Percentiles rank a stretch among this genome's conserved stretches.
These are phyloP conservation scores for Bryopsis sp. DNA, from an alignment of 139 green algal genomes.

Conservation along the genomic window DNA sequence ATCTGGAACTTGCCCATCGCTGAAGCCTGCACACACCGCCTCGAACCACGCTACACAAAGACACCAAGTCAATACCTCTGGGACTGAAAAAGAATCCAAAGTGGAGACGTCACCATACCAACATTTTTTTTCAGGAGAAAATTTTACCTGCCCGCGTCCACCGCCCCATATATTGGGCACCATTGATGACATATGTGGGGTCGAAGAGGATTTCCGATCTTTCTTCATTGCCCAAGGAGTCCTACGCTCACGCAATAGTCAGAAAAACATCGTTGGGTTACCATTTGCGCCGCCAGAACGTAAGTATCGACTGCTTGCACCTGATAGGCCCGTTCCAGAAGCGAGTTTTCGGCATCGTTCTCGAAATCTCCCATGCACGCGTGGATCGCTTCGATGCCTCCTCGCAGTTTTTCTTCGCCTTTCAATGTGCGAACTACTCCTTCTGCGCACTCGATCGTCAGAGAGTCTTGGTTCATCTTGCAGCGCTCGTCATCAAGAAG, in stretches of 20 bases:
- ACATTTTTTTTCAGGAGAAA: no score
- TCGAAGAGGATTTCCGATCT: background rate
- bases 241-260: no score
- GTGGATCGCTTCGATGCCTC: background rate
- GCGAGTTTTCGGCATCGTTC: background rate
- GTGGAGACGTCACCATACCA: no score
- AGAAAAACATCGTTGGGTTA: no score
- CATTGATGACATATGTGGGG: background rate
- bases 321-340: background rate
- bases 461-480: background rate
- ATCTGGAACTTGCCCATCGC: background rate
- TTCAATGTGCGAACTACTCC: background rate
- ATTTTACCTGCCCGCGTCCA: background rate
- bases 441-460: background rate
- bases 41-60: background rate
- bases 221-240: no score
- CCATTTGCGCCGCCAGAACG: no score
- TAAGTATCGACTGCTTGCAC: no score
- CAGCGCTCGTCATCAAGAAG: background rate
- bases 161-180: background rate
- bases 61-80: no score
- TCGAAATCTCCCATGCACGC: background rate
- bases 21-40: background rate
- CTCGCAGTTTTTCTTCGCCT: background rate
- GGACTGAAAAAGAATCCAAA: no score